These are phyloP conservation scores for Limnomonas spitsbergensis DNA, from an alignment of 139 green algal genomes.

Conservation along the genomic window DNA sequence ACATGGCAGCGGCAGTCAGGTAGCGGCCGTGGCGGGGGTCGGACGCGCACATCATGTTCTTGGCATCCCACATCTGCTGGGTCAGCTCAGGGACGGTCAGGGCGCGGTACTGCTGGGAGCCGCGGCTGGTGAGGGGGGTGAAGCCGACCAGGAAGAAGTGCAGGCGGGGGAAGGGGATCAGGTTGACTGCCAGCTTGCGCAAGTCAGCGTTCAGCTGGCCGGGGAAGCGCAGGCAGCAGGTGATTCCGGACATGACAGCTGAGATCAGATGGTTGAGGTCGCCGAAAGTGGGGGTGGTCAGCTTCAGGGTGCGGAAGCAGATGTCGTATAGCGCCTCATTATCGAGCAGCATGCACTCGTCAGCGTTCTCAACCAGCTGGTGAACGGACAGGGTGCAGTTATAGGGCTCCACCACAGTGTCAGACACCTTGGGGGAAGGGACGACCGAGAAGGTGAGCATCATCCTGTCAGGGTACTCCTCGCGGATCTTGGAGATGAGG, in stretches of 20 bases:
- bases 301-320: constrained; percentile 99
- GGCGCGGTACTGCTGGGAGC: constrained; percentile 94
- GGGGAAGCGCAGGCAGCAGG: constrained; percentile 94
- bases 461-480: constrained; percentile 98
- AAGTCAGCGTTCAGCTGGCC: constrained; percentile 98
- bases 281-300: constrained; percentile 95
- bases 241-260: constrained; percentile 90
- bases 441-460: constrained; percentile 99
- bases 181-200: constrained; percentile 98
- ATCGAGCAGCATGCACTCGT: constrained; percentile 99
- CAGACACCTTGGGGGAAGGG: constrained; percentile 98
- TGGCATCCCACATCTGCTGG: constrained; percentile 99
- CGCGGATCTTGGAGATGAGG: constrained; percentile 97
- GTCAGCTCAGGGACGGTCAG: constrained; percentile 98
- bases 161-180: constrained; percentile 98
- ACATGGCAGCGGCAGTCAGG: constrained; percentile 75
- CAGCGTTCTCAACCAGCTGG: constrained; percentile 98
- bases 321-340: constrained; percentile 97
- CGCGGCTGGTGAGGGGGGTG: constrained; percentile 96
- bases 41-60: constrained; percentile 99
- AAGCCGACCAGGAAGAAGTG: constrained; percentile 99
- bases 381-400: constrained; percentile 99
- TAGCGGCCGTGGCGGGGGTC: constrained; percentile 97
- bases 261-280: constrained; percentile 94
- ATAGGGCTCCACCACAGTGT: constrained; percentile 99